phyloP scores from a whole-genome alignment of 768 basidiomycete species.

The Rubroboletus pulcherrimus region DNA sequence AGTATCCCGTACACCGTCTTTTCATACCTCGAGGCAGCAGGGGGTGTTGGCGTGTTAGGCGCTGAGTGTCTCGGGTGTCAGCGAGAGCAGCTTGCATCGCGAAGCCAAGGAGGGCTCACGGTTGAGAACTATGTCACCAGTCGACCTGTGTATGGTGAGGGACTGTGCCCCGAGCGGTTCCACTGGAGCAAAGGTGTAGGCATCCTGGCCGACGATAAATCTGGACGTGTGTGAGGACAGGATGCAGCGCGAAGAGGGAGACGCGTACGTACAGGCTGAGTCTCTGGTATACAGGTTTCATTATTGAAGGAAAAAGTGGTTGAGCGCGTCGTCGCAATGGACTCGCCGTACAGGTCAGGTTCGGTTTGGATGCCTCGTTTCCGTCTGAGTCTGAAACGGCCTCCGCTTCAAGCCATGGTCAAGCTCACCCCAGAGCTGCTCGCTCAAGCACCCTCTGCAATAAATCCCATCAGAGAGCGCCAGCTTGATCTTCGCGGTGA shows the following conservation, averaged over 20 bases:
- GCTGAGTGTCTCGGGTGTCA: slow-evolving; percentile 33
- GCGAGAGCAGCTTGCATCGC: neutral
- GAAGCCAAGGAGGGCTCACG: slow-evolving; percentile 37
- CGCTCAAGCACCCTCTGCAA: slow-evolving; percentile 69
- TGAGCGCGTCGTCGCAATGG: slow-evolving; percentile 13
- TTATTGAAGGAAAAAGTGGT: slow-evolving; percentile 43
- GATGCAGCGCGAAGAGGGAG: slow-evolving; percentile 7
- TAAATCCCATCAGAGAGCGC: slow-evolving; percentile 84
- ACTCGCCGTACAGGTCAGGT: neutral
- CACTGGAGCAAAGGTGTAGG: slow-evolving; percentile 75
- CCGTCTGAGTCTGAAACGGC: slow-evolving; percentile 35
- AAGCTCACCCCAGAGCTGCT: slow-evolving; percentile 95
- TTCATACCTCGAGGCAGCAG: slow-evolving; percentile 53
- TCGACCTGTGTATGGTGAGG: slow-evolving; percentile 66
- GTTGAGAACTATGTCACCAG: slow-evolving; percentile 73
- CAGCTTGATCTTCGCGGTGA: slow-evolving; percentile 88
- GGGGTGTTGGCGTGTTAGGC: slow-evolving; percentile 50
- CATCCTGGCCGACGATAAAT: slow-evolving; percentile 66
- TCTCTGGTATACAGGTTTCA: slow-evolving; percentile 70
- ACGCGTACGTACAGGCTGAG: slow-evolving; percentile 56
- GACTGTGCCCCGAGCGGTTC: slow-evolving; percentile 57
- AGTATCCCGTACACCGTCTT: slow-evolving; percentile 73
- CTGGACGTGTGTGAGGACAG: slow-evolving; percentile 32
- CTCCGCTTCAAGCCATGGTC: slow-evolving; percentile 44
- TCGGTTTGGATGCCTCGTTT: slow-evolving; percentile 19